These are phyloP conservation scores for Chlorencoelia australis DNA, from an alignment of 2,329 filamentous ascomycete genomes.

Conservation along the genomic window DNA sequence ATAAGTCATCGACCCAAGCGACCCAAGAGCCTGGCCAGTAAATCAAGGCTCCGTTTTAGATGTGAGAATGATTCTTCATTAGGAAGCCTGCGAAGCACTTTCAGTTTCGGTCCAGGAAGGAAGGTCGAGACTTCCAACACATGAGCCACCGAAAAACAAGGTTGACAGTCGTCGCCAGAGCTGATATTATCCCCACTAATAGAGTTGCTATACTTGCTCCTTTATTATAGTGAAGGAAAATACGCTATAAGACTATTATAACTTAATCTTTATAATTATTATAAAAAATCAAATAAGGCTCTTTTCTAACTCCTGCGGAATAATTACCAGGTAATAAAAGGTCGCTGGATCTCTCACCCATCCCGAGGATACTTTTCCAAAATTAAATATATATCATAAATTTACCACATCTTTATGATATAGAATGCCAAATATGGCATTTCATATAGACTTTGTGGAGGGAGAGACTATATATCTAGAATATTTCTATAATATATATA, in stretches of 20 bases:
- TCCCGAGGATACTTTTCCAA: too few species aligned
- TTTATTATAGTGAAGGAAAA: constrained; percentile 11
- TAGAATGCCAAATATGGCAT: too few species aligned
- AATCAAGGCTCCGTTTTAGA: too few species aligned
- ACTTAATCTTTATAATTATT: constrained; percentile 6
- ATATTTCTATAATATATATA: too few species aligned
- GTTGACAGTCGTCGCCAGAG: background rate
- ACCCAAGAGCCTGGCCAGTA: too few species aligned
- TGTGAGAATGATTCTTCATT: too few species aligned
- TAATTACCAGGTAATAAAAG: constrained; percentile 5
- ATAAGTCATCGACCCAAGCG: too few species aligned
- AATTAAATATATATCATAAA: too few species aligned
- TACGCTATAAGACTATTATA: constrained; percentile 12
- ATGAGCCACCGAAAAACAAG: background rate
- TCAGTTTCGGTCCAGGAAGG: background rate
- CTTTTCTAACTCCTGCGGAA: constrained; percentile 11
- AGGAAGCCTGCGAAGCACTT: background rate
- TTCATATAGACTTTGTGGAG: too few species aligned
- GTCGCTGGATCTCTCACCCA: constrained; percentile 1
- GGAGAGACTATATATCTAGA: too few species aligned
- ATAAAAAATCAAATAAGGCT: constrained; percentile 5
- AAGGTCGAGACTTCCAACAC: background rate
- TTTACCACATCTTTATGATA: too few species aligned
- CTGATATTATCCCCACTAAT: background rate
- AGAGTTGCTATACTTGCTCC: constrained; percentile 9